Evolutionary conservation across 371 early-diverging fungal genomes (phyloP).

Genomic region (Lichtheimia ornata): DNA sequence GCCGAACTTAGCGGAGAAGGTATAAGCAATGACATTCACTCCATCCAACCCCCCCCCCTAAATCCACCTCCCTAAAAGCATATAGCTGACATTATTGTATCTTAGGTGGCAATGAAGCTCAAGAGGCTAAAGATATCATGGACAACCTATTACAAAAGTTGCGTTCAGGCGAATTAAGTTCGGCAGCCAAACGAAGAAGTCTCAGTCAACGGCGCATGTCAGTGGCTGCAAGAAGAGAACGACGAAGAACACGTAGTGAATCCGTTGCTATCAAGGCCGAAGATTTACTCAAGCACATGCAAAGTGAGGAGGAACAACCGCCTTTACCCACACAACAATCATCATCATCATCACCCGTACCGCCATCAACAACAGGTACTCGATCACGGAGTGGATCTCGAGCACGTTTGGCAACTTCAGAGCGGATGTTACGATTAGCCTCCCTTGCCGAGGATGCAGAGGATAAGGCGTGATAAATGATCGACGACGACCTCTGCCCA

Average conservation of each 20-base stretch:
- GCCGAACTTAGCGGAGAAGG: slow-evolving; percentile 40
- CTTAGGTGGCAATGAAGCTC: slow-evolving; percentile 22
- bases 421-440: slow-evolving; percentile 42
- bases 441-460: slow-evolving; percentile 35
- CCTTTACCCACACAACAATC: slow-evolving; percentile 23
- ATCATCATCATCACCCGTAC: background rate
- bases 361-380: slow-evolving; percentile 4
- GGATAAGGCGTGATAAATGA: background rate
- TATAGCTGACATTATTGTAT: too few species aligned
- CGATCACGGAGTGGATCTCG: slow-evolving; percentile 31
- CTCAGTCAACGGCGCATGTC: slow-evolving; percentile 36
- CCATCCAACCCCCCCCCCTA: too few species aligned
- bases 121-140: slow-evolving; percentile 80
- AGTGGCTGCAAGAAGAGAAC: slow-evolving; percentile 21
- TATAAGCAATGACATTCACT: slow-evolving; percentile 14
- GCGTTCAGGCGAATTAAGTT: slow-evolving; percentile 67
- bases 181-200: slow-evolving; percentile 53
- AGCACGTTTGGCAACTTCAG: slow-evolving; percentile 31
- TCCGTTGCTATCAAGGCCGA: slow-evolving; percentile 70
- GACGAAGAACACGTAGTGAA: slow-evolving; percentile 58
- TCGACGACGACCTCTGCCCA: too few species aligned
- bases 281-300: slow-evolving; percentile 69
- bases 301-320: slow-evolving; percentile 50
- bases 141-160: slow-evolving; percentile 82
- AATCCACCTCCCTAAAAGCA: too few species aligned